Evolutionary conservation across 2,329 filamentous ascomycete species (phyloP).

Genomic region (Fusarium staphyleae): DNA sequence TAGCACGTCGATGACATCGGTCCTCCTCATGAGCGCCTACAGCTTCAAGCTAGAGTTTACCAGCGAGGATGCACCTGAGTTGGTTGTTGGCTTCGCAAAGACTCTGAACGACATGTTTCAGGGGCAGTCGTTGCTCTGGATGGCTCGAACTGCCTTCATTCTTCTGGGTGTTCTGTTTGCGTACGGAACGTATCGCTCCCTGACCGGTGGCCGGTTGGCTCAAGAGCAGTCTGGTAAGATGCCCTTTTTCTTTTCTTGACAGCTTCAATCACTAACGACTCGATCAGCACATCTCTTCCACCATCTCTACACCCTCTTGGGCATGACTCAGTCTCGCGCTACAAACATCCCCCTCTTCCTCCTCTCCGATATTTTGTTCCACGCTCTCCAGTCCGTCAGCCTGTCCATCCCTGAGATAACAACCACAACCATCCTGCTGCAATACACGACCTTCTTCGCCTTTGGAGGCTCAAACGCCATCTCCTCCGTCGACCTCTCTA

Average conservation of each 20-base stretch:
- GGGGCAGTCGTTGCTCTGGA: slow-evolving; percentile 55
- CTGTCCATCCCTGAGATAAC: slow-evolving; percentile 67
- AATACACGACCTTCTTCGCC: slow-evolving; percentile 87
- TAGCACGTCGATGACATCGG: slow-evolving; percentile 50
- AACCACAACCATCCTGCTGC: slow-evolving; percentile 75
- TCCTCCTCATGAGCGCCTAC: slow-evolving; percentile 64
- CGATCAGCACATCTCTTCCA: slow-evolving; percentile 61
- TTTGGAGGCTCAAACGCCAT: slow-evolving; percentile 93
- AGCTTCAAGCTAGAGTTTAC: slow-evolving; percentile 93
- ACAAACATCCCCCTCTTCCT: slow-evolving; percentile 88
- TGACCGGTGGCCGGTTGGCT: slow-evolving; percentile 40
- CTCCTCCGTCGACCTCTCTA: slow-evolving; percentile 92
- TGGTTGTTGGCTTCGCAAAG: slow-evolving; percentile 62
- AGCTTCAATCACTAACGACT: slow-evolving; percentile 14
- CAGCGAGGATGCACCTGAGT: slow-evolving; percentile 84
- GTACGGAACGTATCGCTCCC: slow-evolving; percentile 51
- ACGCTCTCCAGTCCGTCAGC: slow-evolving; percentile 55
- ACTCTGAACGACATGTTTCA: slow-evolving; percentile 51
- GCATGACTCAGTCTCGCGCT: slow-evolving; percentile 85
- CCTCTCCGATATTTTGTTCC: slow-evolving; percentile 69
- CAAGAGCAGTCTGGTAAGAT: slow-evolving; percentile 42
- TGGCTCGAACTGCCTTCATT: slow-evolving; percentile 59
- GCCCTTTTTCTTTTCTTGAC: not conserved
- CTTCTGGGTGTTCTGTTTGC: slow-evolving; percentile 51
- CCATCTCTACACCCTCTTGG: slow-evolving; percentile 76